Base-by-base conservation (phyloP, 805 yeast genomes). In the Wickerhamiella slavikovae region DNA sequence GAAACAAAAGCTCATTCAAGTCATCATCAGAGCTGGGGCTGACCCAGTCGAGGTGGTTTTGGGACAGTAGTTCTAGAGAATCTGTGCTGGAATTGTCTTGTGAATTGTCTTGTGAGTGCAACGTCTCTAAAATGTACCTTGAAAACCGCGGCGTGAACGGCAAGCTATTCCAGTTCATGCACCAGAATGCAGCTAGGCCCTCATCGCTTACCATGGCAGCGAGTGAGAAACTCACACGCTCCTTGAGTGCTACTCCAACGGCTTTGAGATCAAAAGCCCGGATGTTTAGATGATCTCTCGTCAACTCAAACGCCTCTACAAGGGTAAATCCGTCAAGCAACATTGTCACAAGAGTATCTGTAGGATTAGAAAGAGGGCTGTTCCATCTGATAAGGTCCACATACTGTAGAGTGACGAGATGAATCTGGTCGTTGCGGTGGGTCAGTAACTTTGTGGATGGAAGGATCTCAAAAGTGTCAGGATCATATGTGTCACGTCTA, bases 301-400 rank as follows among this genome's bases (percentile, higher is more conserved):
- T 61, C 38, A 13, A 45, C 42, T 5, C 49, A 30, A 16, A 33
- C 34, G 17, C 37, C 38, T 4, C 94, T 62, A 92, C 93, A 80
- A 2, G 79, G 43, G 36, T 72, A 78, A 51, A 78, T 79, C 0
- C 71, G 71, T 79, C 85, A 73, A 13, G 61, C 59, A 0, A 30
- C 51, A 35, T 39, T 34, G 3, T 54, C 38, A 5, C 43, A 47
- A 31, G 35, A 54, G n/a, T 38, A 35, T 13, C 35, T 34, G 22
- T 44, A 35, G 11, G 53, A 37, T 7, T 34, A 40, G 1, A 37
- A 34, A 12, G 42, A 23, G 1, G 31, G 2, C 39, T 39, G 5
- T 65, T 52, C 36, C 65, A 68, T 19, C 64, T 60, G 7, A 76
- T 42, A 33, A 77, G 47, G 13, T 72, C 70, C 17, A 64, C 57